phyloP scores from a whole-genome alignment of 805 yeast genomes.

The Debaryomyces prosopidis region DNA sequence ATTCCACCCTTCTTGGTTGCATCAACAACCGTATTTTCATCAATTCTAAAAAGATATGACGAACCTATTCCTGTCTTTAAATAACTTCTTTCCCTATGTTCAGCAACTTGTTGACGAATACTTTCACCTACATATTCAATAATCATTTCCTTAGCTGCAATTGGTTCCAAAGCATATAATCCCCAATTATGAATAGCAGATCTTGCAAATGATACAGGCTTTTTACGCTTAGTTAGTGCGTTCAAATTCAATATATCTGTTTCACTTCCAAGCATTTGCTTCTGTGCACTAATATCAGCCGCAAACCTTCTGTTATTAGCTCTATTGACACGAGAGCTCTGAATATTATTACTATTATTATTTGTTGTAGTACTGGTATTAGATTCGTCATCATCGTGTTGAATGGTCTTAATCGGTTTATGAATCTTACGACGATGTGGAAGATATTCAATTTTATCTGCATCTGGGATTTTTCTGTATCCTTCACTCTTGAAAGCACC shows the following conservation, averaged over 20 bases:
- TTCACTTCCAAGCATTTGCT: conserved; percentile 74
- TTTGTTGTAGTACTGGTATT: conserved; percentile 3
- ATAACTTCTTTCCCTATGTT: conserved; percentile 83
- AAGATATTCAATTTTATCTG: conserved; percentile 69
- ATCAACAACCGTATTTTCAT: conserved; percentile 92
- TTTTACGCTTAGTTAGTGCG: conserved; percentile 84
- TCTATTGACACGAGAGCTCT: conserved; percentile 81
- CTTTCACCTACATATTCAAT: conserved; percentile 97
- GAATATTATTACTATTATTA: conserved; percentile 24
- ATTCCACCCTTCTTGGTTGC: conserved; percentile 98
- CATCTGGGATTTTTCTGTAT: conserved; percentile 69
- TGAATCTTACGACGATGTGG: conserved; percentile 77
- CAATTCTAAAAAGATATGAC: conserved; percentile 87
- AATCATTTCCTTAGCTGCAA: conserved; percentile 95
- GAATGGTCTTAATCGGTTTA: conserved; percentile 74
- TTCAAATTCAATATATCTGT: conserved; percentile 81
- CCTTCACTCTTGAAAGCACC: conserved; percentile 77
- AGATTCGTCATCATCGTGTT: conserved; percentile 50
- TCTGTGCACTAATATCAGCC: conserved; percentile 83
- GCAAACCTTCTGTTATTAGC: conserved; percentile 86
- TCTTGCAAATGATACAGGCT: conserved; percentile 94
- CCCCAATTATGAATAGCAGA: conserved; percentile 99
- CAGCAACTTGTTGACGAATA: conserved; percentile 91
- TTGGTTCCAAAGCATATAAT: conserved; percentile 89
- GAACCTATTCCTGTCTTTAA: conserved; percentile 93